Percentiles rank a stretch among this genome's conserved stretches.
phyloP scores from a whole-genome alignment of 495 filamentous ascomycete species.

The Chaetomium fimeti region DNA sequence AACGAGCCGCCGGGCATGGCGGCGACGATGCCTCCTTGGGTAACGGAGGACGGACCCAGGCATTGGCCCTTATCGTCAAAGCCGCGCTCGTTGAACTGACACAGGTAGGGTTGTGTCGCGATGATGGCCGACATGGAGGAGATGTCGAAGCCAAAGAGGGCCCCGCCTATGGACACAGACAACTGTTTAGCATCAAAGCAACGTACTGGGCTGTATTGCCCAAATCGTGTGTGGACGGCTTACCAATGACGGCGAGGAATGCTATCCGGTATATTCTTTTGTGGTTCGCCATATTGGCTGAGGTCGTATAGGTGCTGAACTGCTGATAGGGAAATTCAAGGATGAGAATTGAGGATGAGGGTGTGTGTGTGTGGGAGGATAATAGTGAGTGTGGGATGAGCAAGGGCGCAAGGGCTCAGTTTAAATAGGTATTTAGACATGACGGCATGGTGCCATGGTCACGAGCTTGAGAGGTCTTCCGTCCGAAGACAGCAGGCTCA shows the following conservation, averaged over 20 bases:
- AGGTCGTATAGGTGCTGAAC: not conserved
- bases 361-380: not conserved
- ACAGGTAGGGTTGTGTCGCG: constrained; percentile 58
- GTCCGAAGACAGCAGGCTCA: too few species aligned
- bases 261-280: constrained; percentile 70
- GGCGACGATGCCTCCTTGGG: constrained; percentile 62
- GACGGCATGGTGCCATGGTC: too few species aligned
- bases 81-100: constrained; percentile 60
- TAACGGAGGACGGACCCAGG: constrained; percentile 47
- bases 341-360: not conserved
- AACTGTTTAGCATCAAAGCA: not conserved
- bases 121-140: constrained; percentile 75
- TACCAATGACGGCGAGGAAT: constrained; percentile 65
- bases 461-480: too few species aligned
- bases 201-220: not conserved
- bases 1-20: constrained; percentile 76
- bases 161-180: constrained; percentile 56
- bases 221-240: constrained; percentile 12
- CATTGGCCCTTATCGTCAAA: constrained; percentile 42
- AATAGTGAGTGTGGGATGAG: not conserved
- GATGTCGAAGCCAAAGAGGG: constrained; percentile 76
- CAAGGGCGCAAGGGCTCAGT: too few species aligned
- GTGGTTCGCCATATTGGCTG: constrained; percentile 45
- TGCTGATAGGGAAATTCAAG: not conserved
- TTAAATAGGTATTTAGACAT: not conserved